A percentile compares a stretch with the other conserved stretches of the same genome.
phyloP scores from a whole-genome alignment of 257 asterid genomes.

The Orobanche coerulescens region DNA sequence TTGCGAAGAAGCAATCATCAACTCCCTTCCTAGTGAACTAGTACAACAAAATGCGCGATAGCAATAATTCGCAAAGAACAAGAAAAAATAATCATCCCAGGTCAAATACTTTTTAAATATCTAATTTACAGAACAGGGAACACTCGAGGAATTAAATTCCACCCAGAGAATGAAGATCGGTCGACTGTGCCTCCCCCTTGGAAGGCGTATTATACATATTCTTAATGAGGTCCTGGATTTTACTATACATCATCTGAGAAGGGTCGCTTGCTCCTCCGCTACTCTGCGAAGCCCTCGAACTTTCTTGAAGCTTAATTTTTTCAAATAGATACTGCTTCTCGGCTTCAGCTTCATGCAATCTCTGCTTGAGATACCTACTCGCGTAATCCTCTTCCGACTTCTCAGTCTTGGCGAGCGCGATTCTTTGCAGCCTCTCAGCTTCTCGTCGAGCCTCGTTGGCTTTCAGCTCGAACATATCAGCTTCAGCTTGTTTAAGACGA shows the following conservation, averaged over 20 bases:
- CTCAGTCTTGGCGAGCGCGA: conserved; percentile 75
- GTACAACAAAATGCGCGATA: conserved; percentile 6
- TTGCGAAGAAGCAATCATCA: too few species aligned
- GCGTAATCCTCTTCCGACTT: conserved; percentile 87
- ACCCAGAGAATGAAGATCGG: conserved; percentile 30
- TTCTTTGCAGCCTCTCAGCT: conserved; percentile 84
- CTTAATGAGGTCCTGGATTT: conserved; percentile 71
- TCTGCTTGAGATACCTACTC: conserved; percentile 81
- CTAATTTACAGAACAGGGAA: conserved; percentile 16
- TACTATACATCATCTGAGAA: conserved; percentile 56
- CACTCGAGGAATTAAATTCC: conserved; percentile 30
- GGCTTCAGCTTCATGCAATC: conserved; percentile 89
- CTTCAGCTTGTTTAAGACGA: conserved; percentile 84
- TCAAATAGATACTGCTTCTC: conserved; percentile 84
- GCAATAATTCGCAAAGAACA: conserved; percentile 18
- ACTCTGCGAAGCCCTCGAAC: conserved; percentile 60
- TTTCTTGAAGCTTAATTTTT: conserved; percentile 82
- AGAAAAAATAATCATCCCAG: conserved; percentile 10
- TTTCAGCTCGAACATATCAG: conserved; percentile 84
- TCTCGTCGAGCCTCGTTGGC: conserved; percentile 89
- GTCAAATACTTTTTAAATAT: conserved; percentile 9
- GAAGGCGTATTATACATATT: conserved; percentile 53
- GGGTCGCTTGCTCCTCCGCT: conserved; percentile 49
- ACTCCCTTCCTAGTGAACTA: not conserved
- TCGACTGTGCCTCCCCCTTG: conserved; percentile 33